phyloP scores from a whole-genome alignment of 345 rosid genomes.

The Salix koriyanagi region DNA sequence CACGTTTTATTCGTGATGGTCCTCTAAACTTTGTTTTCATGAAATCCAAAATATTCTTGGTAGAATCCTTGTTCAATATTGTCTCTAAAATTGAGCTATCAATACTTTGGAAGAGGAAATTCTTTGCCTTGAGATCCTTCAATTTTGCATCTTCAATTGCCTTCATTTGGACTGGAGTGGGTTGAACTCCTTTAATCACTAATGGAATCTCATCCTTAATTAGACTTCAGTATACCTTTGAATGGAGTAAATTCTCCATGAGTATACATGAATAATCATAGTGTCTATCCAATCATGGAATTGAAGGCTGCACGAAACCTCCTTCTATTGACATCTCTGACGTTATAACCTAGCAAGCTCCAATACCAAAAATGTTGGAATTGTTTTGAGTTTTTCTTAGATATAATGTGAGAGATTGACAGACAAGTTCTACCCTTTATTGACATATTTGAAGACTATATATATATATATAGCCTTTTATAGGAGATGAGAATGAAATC shows the following conservation, averaged over 20 bases:
- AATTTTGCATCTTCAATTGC: neutral
- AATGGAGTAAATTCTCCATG: neutral
- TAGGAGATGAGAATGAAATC: fast-evolving
- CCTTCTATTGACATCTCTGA: no score
- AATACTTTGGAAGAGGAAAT: neutral
- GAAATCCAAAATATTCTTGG: neutral
- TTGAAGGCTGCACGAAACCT: no score
- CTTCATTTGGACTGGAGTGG: neutral
- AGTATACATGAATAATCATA: no score
- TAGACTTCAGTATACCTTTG: neutral
- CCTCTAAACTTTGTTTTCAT: neutral
- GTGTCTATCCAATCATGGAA: no score
- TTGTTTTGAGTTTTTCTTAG: neutral
- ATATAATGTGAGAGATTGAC: no score
- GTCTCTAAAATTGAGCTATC: neutral
- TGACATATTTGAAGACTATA: no score
- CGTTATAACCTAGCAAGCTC: no score
- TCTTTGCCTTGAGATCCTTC: neutral
- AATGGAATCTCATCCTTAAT: neutral
- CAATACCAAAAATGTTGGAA: fast-evolving
- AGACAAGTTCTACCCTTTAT: no score
- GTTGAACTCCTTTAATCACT: neutral
- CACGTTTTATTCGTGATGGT: neutral
- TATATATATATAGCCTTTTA: no score
- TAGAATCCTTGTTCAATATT: no score